Evolutionary conservation across 2,329 filamentous ascomycete species (phyloP).

Genomic region (Lasiodiplodia sp.): DNA sequence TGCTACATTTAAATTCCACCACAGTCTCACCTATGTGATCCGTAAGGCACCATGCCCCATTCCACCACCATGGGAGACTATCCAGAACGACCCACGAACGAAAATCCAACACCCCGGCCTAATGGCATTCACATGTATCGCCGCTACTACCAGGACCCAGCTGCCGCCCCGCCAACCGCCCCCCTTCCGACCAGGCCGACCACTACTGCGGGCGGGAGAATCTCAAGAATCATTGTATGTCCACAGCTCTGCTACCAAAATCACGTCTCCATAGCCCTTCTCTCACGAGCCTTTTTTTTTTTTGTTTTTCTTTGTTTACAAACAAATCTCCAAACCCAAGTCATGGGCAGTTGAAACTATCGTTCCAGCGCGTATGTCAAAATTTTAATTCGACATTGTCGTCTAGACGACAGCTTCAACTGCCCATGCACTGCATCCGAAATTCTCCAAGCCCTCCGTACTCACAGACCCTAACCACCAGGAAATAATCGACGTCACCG

Average conservation of each 20-base stretch:
- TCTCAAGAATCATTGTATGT: neutral
- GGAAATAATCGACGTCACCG: slow-evolving; percentile 13
- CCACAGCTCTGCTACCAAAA: neutral
- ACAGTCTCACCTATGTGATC: neutral
- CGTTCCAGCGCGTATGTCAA: no score
- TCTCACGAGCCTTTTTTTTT: neutral
- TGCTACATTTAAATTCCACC: neutral
- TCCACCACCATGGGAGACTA: neutral
- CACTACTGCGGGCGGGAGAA: neutral
- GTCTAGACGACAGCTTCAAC: no score
- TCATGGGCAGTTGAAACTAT: neutral
- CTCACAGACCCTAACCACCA: neutral
- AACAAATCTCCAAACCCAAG: no score
- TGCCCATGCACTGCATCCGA: no score
- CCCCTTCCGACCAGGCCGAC: neutral
- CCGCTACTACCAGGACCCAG: no score
- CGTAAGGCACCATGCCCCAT: neutral
- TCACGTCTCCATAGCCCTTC: neutral
- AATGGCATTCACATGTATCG: neutral
- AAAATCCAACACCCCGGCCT: neutral
- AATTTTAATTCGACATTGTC: no score
- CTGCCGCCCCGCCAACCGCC: neutral
- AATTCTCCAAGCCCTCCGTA: no score
- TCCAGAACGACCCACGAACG: neutral
- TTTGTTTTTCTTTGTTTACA: no score